Conservation (phyloP, 176 grass and related monocot species). For the Rhynchospora breviuscula region DNA sequence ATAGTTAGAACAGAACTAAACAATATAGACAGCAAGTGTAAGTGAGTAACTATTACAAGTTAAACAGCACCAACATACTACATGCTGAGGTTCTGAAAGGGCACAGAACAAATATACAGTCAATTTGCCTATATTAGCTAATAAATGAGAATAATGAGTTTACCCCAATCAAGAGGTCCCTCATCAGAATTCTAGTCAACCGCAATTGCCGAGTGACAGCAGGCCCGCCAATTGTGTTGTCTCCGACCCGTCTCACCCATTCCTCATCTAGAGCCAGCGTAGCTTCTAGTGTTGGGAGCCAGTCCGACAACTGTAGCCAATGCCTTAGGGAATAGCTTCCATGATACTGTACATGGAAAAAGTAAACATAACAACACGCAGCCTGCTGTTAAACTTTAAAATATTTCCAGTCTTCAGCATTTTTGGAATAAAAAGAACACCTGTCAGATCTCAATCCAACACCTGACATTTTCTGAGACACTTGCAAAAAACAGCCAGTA, state of each 20-base stretch:
- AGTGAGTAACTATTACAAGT: neutral
- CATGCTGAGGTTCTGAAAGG: neutral
- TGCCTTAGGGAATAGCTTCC: slow-evolving; percentile 83
- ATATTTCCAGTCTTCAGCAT: neutral
- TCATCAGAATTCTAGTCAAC: slow-evolving; percentile 90
- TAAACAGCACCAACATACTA: neutral
- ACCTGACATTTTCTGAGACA: neutral
- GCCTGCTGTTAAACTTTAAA: neutral
- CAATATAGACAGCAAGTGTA: neutral
- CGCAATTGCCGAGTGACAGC: slow-evolving; percentile 72
- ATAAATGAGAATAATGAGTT: slow-evolving; percentile 22
- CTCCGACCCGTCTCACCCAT: slow-evolving; percentile 72
- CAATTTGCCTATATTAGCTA: slow-evolving; percentile 2
- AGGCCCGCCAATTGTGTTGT: slow-evolving; percentile 75
- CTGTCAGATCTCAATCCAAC: neutral
- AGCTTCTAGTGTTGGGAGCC: slow-evolving; percentile 86
- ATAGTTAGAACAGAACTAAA: neutral
- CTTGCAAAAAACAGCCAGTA: slow-evolving; percentile 2
- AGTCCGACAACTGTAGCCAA: slow-evolving; percentile 89
- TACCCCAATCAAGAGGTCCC: slow-evolving; percentile 95
- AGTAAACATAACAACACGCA: neutral
- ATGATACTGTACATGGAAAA: slow-evolving; percentile 60
- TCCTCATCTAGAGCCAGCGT: slow-evolving; percentile 80
- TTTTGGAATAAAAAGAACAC: neutral
- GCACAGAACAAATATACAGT: neutral